phyloP scores from a whole-genome alignment of 352 stramenopile genomes.

The Globisporangium parvum region DNA sequence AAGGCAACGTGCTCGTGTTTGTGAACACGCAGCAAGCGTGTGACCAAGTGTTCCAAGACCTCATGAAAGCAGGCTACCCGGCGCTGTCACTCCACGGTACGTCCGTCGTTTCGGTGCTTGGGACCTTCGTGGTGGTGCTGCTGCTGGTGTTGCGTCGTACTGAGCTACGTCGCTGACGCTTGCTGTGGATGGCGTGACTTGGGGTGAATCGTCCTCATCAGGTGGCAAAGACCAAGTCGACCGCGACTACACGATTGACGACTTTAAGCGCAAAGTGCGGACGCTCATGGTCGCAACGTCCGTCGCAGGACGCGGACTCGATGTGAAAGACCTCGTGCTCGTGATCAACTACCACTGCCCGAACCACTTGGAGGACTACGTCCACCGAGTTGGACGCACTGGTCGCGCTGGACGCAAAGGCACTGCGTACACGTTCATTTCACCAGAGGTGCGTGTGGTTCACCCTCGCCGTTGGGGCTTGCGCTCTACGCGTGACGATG shows the following conservation, averaged over 20 bases:
- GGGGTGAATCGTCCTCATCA: constrained; percentile 7
- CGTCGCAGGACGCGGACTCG: constrained; percentile 96
- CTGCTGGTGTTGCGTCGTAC: too few species aligned
- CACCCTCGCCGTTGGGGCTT: too few species aligned
- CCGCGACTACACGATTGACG: constrained; percentile 97
- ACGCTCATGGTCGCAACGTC: constrained; percentile 94
- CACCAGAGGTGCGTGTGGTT: constrained; percentile 67
- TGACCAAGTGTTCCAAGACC: constrained; percentile 96
- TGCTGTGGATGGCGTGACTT: not conserved
- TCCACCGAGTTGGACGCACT: constrained; percentile 97
- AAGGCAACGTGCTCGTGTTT: constrained; percentile 98
- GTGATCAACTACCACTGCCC: constrained; percentile 99
- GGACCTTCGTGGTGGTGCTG: too few species aligned
- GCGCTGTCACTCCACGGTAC: constrained; percentile 95
- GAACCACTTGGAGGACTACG: constrained; percentile 99
- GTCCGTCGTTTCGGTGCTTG: not conserved
- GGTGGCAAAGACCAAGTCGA: constrained; percentile 99
- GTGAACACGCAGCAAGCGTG: constrained; percentile 98
- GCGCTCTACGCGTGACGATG: too few species aligned
- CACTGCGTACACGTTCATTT: constrained; percentile 99
- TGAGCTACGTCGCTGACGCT: not conserved
- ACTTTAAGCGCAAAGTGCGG: constrained; percentile 96
- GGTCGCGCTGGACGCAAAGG: constrained; percentile 94
- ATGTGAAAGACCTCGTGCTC: constrained; percentile 97
- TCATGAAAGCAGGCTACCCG: constrained; percentile 95